These are phyloP conservation scores for Tremella mesenterica DNA, from an alignment of 768 basidiomycete genomes.

Conservation along the genomic window DNA sequence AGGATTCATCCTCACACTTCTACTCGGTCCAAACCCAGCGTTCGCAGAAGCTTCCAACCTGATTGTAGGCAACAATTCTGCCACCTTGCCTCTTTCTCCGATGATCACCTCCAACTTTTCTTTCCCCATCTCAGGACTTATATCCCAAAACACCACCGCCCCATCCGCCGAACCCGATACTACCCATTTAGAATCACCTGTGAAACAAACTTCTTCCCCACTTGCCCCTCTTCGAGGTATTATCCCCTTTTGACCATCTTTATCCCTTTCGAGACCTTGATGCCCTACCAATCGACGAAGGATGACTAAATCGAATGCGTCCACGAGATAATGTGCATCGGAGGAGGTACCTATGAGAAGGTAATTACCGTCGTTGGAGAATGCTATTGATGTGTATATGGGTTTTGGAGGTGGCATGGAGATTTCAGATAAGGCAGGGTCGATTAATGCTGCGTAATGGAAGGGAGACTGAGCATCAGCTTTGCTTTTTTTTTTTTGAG, in stretches of 20 bases:
- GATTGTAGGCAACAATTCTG: background rate
- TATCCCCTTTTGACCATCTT: constrained; percentile 47
- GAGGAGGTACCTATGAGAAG: constrained; percentile 87
- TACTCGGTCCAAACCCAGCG: constrained; percentile 63
- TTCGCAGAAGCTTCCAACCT: constrained; percentile 50
- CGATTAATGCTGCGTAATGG: constrained; percentile 68
- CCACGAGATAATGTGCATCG: constrained; percentile 84
- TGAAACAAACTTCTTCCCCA: constrained; percentile 90
- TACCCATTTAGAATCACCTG: constrained; percentile 85
- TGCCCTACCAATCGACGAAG: constrained; percentile 80
- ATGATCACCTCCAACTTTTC: constrained; percentile 47
- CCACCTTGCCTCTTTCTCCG: constrained; percentile 47
- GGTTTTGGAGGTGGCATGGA: constrained; percentile 80
- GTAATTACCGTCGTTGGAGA: constrained; percentile 83
- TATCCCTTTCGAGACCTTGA: constrained; percentile 66
- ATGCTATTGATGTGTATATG: constrained; percentile 80
- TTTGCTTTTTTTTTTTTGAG: background rate
- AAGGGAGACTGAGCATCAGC: constrained; percentile 58
- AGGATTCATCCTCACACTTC: constrained; percentile 87
- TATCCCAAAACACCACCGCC: constrained; percentile 77
- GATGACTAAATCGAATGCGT: constrained; percentile 76
- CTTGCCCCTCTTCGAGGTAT: constrained; percentile 68
- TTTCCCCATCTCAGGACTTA: constrained; percentile 48
- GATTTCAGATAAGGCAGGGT: constrained; percentile 63
- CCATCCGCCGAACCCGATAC: constrained; percentile 69